Conservation (phyloP, 306 rosid genomes). For the Gleditsia sinensis region DNA sequence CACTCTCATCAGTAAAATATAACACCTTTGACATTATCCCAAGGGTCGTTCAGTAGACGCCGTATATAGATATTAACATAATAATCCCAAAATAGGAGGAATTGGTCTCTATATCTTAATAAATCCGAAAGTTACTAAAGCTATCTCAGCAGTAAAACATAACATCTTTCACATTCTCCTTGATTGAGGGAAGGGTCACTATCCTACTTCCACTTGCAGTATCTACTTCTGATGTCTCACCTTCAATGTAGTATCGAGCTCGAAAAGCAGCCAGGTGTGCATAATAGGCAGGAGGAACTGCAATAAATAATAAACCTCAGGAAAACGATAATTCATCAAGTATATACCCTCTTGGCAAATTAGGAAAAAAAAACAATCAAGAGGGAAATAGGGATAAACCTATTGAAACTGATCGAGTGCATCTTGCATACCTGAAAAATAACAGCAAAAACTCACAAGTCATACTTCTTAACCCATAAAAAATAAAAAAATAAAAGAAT, state of each 20-base stretch:
- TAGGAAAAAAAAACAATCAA: background rate
- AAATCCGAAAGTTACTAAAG: too few species aligned
- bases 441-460: background rate
- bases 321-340: background rate
- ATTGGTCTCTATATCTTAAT: too few species aligned
- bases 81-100: too few species aligned
- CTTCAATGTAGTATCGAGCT: conserved; percentile 46
- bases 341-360: too few species aligned
- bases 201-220: conserved; percentile 19
- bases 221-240: conserved; percentile 33
- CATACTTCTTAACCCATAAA: background rate
- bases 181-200: conserved; percentile 4
- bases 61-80: too few species aligned
- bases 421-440: conserved; percentile 47
- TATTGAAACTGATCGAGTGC: conserved; percentile 48
- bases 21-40: too few species aligned
- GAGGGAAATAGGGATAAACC: conserved; percentile 15
- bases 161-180: conserved; percentile 30
- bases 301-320: background rate
- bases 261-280: conserved; percentile 53
- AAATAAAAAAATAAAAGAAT: too few species aligned
- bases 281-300: conserved; percentile 57
- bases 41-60: too few species aligned
- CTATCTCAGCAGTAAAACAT: conserved; percentile 46
- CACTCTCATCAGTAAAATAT: too few species aligned